These are phyloP conservation scores for Xanthoconium purpureum DNA, from an alignment of 768 basidiomycete species.

Conservation along the genomic window DNA sequence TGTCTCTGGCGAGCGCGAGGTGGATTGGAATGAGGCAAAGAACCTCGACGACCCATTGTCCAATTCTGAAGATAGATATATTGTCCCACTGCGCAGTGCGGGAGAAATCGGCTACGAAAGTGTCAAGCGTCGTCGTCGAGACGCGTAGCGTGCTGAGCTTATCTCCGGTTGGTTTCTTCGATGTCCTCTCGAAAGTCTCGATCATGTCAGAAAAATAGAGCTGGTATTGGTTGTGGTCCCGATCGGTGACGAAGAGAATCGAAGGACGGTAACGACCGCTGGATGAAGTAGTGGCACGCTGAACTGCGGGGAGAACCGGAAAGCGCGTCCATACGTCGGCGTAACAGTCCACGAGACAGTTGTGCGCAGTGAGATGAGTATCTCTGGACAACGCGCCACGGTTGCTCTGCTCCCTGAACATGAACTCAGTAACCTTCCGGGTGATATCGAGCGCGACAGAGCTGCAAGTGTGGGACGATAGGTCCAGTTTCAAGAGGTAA, in stretches of 20 bases:
- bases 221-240: conserved; percentile 33
- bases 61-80: conserved; percentile 40
- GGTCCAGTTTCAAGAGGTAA: conserved; percentile 44
- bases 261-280: conserved; percentile 30
- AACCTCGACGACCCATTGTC: conserved; percentile 62
- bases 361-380: conserved; percentile 36
- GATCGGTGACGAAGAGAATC: conserved; percentile 44
- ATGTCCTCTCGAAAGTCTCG: conserved; percentile 43
- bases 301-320: conserved; percentile 52
- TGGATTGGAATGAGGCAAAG: conserved; percentile 66
- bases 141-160: conserved; percentile 38
- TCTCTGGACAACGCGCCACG: conserved; percentile 19
- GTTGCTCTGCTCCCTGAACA: conserved; percentile 45
- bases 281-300: conserved; percentile 40
- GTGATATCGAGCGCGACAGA: conserved; percentile 55
- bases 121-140: conserved; percentile 25
- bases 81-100: conserved; percentile 17
- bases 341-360: conserved; percentile 52
- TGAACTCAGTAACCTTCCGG: conserved; percentile 54
- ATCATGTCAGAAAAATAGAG: conserved; percentile 46
- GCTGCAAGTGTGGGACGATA: conserved; percentile 27
- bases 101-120: conserved; percentile 16
- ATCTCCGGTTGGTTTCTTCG: conserved; percentile 51
- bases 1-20: conserved; percentile 56
- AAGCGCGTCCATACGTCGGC: conserved; percentile 59